Evolutionary conservation across 352 stramenopile genomes (phyloP), one percentile per base, ranked within the genome.

Genomic region (Thalassiosira sp.): DNA sequence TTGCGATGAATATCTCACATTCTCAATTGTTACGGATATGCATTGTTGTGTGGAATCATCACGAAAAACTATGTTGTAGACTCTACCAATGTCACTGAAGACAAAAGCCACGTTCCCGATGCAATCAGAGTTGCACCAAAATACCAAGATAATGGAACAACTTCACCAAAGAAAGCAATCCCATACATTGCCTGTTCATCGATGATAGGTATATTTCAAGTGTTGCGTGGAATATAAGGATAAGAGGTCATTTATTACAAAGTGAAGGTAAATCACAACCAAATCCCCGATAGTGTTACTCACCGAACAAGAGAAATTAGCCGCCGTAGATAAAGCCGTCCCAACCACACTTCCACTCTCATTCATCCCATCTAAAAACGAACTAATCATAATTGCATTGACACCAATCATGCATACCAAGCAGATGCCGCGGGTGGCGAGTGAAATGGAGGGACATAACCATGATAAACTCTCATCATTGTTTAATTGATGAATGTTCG

Each of bases 301-400:
- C 52, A 78, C 81, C 51, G 82, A 90, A 15, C 67, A 68, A 5
- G 51, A 57, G 73, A 89, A 91, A 79, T 91, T 91, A 0, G 82
- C 76, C 6, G 80, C 86, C 27, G 74, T 86, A n/a, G 81, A 72
- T 33, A 91, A 65, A 0, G 75, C 68, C 3, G 86, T 88, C 27
- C 81, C 86, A 13, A 70, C 78, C 1, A 90, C 73, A 68, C 74
- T 89, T 27, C 86, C 86, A 28, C 78, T 88, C 58, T 86, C 72
- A 62, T 89, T 69, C 75, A 91, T 89, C 15, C 86, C 86, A 64
- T 85, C 70, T 13, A 91, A 57, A 76, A 91, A 91, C 13, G 45
- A 76, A 24, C 76, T 79, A 54, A 90, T 58, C 86, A 90, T 90
- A 15, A 86, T 57, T 20, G 66, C 73, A 66, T 91, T 91, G 10